Evolutionary conservation across 2,329 filamentous ascomycete species (phyloP), one percentile per base, ranked within the genome.

Genomic region (Cercospora sp.): DNA sequence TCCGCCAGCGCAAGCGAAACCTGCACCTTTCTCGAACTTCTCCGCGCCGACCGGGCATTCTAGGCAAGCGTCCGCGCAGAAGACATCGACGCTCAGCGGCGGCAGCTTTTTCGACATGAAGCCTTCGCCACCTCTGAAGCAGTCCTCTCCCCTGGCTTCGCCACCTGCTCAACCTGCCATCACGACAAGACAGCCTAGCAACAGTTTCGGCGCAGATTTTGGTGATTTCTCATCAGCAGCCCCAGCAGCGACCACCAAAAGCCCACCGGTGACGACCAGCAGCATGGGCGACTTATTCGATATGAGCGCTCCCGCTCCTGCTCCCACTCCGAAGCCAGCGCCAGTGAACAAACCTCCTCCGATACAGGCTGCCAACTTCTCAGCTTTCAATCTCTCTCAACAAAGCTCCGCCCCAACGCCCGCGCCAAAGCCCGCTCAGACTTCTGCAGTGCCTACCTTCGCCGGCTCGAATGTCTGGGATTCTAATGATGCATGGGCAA

Each of bases 51-150:
- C 51, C 82, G 76, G 72, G 75, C 80, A 81, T 73, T 82, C 81
- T 66, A 80, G 82, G 63, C 82, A 83, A 73, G 72, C 84, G 12
- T 76, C 76, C 4, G 67, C 67, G 16, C 67, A 68, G 13, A 73
- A 73, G 36, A 72, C 70, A 70, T 72, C 74, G 81, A 82, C 69
- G 81, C 80, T 86, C 48, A 86, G 90, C 69, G 91, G 93, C 62
- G 93, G 93, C 59, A 87, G 90, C 77, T 95, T 97, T 80, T 97
- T 97, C 77, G 90, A 96, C 75, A 81, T 88, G 1, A 89, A 87
- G 65, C 79, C 87, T 16, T 72, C 78, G 51, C 67, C 76, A 20
- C 73, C 85, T 9, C 79, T 83, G 63, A 77, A 84, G 61, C 74
- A 79, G 1, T 69, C 67, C 7, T 69, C 72, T 16, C 70, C 74